Evolutionary conservation across 2,329 filamentous ascomycete genomes (phyloP), one percentile per base, ranked within the genome.

Genomic region (Capronia coronata): DNA sequence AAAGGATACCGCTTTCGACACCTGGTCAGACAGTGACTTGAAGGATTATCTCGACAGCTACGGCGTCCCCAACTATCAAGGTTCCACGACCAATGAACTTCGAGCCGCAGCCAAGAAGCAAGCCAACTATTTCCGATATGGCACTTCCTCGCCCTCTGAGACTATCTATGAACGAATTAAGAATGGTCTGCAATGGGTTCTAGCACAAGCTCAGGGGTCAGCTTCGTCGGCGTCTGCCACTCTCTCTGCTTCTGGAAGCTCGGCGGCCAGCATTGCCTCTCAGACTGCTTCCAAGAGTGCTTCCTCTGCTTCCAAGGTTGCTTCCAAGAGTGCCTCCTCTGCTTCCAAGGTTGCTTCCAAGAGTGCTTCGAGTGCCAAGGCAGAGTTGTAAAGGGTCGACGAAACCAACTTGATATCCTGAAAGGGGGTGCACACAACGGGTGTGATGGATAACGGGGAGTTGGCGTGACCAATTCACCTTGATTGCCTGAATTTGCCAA

Each of bases 21-120:
- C 78, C 1, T 91, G 86, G 86, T 84, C 75, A 19, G 71, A 75
- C 43, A 76, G 74, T 34, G 84, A 91, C 21, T 72, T 93, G 54
- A 90, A 91, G 74, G 71, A 78, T 1, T 91, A 90, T 62, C 77
- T 91, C 5, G 86, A 91, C 64, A 84, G 80, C 54, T 91, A 88
- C 57, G 87, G 87, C 30, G 71, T 91, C 34, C 75, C 77, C 46
- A 71, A 78, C 34, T 83, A 82, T 37, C 83, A 87, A 64, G 82
- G 82, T 4, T 82, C 80, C 14, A 83, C 72, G 49, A 60, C 81
- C 48, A 84, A 90, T 52, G 77, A 88, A 63, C 73, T 91, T 16
- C 79, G 80, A 53, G 84, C 84, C 7, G 73, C 80, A 51, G 86
- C 84, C 13, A 81, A 84, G 58, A 83, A 82, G 65, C 83, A 89